phyloP scores from a whole-genome alignment of 768 basidiomycete species.

The Royoungia palumana region DNA sequence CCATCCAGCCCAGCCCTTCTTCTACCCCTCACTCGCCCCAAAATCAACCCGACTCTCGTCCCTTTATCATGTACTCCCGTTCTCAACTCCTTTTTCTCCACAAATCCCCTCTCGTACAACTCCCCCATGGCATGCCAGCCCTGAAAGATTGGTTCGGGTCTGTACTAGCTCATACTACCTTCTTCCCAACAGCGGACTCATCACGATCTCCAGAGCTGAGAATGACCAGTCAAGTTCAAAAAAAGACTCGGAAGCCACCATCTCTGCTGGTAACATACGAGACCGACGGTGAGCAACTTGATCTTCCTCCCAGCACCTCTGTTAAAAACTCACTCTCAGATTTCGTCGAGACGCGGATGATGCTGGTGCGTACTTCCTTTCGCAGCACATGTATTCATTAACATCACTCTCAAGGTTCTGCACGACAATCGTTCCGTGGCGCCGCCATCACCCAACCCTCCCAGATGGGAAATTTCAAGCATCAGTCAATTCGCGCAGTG shows the following conservation, averaged over 20 bases:
- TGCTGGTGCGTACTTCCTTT: slow-evolving; percentile 44
- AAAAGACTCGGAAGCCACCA: slow-evolving; percentile 62
- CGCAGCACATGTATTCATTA: background rate
- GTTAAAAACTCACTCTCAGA: slow-evolving; percentile 36
- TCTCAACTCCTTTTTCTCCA: slow-evolving; percentile 63
- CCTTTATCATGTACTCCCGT: slow-evolving; percentile 67
- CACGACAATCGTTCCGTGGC: slow-evolving; percentile 69
- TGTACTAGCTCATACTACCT: slow-evolving; percentile 27
- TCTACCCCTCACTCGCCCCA: slow-evolving; percentile 9
- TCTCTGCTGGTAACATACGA: slow-evolving; percentile 49
- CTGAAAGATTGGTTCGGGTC: slow-evolving; percentile 90
- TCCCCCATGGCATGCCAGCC: slow-evolving; percentile 73
- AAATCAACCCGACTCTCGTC: slow-evolving; percentile 30
- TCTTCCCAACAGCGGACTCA: slow-evolving; percentile 14
- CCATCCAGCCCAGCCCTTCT: slow-evolving; percentile 23
- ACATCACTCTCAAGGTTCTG: slow-evolving; percentile 41
- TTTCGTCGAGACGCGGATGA: slow-evolving; percentile 79
- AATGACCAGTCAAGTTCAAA: slow-evolving; percentile 39
- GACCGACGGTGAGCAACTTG: slow-evolving; percentile 58
- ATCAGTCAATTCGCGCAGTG: slow-evolving; percentile 70
- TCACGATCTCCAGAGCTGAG: slow-evolving; percentile 42
- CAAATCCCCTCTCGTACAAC: slow-evolving; percentile 71
- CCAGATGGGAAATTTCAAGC: slow-evolving; percentile 92
- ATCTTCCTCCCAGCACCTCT: background rate
- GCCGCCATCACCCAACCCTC: slow-evolving; percentile 68